Percentiles rank a stretch among this genome's conserved stretches.
Evolutionary conservation across 2,329 filamentous ascomycete genomes (phyloP).

Genomic region (Verticillium longisporum): DNA sequence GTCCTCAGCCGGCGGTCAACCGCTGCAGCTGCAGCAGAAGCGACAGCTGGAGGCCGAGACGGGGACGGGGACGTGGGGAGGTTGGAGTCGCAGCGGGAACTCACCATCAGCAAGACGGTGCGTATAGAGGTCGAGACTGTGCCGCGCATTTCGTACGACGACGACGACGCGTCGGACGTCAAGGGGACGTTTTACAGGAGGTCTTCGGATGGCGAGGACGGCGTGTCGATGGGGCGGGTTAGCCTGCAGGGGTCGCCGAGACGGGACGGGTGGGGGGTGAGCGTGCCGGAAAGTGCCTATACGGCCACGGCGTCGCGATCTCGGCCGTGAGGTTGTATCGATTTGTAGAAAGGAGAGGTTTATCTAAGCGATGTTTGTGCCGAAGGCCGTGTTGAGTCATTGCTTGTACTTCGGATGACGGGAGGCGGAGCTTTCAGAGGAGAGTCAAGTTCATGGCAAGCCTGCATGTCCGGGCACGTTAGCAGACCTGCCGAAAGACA

Average conservation of each 20-base stretch:
- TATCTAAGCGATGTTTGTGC: too few species aligned
- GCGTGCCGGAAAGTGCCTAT: background rate
- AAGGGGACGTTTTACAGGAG: constrained; percentile 82
- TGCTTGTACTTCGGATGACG: too few species aligned
- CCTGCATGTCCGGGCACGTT: too few species aligned
- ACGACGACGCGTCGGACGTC: constrained; percentile 53
- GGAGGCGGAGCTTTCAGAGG: too few species aligned
- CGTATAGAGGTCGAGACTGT: background rate
- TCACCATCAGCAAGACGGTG: background rate
- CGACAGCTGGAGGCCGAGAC: background rate
- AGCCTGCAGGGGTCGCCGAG: background rate
- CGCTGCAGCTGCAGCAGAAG: too few species aligned
- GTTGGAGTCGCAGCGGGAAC: background rate
- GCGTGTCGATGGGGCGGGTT: background rate
- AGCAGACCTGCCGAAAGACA: too few species aligned
- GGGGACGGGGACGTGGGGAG: background rate
- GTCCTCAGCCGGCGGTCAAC: background rate
- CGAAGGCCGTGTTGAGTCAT: too few species aligned
- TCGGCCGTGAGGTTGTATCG: background rate
- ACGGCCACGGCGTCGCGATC: background rate
- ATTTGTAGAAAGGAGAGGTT: too few species aligned
- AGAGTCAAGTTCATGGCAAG: background rate
- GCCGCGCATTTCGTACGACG: constrained; percentile 29
- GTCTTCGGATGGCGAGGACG: constrained; percentile 22
- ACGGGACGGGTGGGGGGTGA: background rate